Evolutionary conservation across 352 stramenopile species (phyloP).

Genomic region (Thraustotheca clavata): DNA sequence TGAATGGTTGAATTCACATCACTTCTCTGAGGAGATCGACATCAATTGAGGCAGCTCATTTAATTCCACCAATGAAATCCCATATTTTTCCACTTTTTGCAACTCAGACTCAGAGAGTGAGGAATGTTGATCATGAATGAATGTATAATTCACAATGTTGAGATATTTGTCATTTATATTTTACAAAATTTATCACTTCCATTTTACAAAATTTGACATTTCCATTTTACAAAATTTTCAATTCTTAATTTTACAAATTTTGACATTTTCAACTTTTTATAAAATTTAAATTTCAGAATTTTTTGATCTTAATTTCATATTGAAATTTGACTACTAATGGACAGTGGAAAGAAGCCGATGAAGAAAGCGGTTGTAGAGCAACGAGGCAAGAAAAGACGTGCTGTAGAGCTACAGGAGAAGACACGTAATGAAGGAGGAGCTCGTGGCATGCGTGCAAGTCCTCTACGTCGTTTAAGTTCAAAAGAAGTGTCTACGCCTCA

Average conservation of each 20-base stretch:
- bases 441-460: background rate
- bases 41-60: too few species aligned
- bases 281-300: background rate
- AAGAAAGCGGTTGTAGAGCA: constrained; percentile 8
- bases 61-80: too few species aligned
- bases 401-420: background rate
- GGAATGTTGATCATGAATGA: too few species aligned
- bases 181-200: background rate
- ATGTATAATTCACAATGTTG: background rate
- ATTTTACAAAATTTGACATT: background rate
- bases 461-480: constrained; percentile 8
- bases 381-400: background rate
- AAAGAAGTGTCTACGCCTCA: background rate
- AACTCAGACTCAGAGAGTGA: too few species aligned
- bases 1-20: too few species aligned
- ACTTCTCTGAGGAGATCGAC: too few species aligned
- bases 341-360: too few species aligned
- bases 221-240: background rate
- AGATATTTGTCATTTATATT: background rate
- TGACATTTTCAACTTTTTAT: background rate
- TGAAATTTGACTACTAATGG: too few species aligned
- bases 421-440: background rate
- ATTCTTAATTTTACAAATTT: background rate
- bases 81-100: too few species aligned
- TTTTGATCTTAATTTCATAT: background rate